Evolutionary conservation across 2,329 filamentous ascomycete species (phyloP), one percentile per base, ranked within the genome.

Genomic region (Curvularia verruculosa): DNA sequence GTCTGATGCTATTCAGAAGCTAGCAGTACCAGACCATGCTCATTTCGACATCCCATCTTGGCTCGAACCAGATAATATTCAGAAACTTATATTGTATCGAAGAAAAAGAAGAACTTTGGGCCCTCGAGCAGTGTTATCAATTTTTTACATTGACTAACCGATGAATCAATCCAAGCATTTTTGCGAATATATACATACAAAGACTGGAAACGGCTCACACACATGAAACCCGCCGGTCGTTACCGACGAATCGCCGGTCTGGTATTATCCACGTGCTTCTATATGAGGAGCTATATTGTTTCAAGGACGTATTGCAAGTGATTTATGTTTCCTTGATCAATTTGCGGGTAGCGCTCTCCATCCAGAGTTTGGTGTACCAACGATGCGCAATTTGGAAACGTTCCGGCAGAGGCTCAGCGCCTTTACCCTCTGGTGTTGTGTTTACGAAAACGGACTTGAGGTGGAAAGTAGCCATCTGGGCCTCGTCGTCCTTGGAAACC

Each of bases 381-480:
- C 71, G 63, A 59, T 77, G 76, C 41, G 66, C 55, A 28, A 69
- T 61, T 54, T 75, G 68, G 45, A 77, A 70, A 6, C 51, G 56
- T 64, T 60, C 65, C 1, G 75, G 73, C 55, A 74, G 53, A 19
- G 70, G 67, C 46, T 64, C 53, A 1, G 58, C 37, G 23, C 61
- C 57, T 58, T 71, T 71, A 13, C 75, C 76, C 28, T 75, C 74
- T 0, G 69, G 67, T 8, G 73, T 75, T 6, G 75, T 77, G 51
- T 78, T 70, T 31, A 77, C 69, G 49, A 78, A 77, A 2, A 76
- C 67, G 24, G 72, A 75, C 66, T 78, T 78, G 12, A 78, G 60
- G 55, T 76, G 73, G 52, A 78, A 78, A 0, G 72, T 76, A 26
- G 75, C 75, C 3, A 68, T 68, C 49, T 75, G 68, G 34, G 62